A percentile compares a stretch with the other conserved stretches of the same genome.
These are phyloP conservation scores for Aechmea fasciata DNA, from an alignment of 176 grass and related monocot species.

Conservation along the genomic window DNA sequence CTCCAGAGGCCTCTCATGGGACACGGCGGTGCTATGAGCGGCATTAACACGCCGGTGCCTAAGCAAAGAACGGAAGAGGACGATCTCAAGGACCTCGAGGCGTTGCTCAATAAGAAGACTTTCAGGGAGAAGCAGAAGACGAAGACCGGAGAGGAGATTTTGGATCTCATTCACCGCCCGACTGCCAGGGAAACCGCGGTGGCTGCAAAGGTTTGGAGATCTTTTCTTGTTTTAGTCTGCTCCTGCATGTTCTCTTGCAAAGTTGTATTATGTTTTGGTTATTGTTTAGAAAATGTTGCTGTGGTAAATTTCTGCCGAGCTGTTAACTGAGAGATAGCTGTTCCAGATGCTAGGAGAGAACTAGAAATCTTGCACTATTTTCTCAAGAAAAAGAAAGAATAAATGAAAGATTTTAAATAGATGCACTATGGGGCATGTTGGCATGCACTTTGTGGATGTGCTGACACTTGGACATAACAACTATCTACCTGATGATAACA, in stretches of 20 bases:
- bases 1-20: slow-evolving; percentile 56
- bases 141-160: slow-evolving; percentile 94
- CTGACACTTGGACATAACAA: background rate
- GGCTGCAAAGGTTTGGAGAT: slow-evolving; percentile 74
- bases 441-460: background rate
- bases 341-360: background rate
- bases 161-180: slow-evolving; percentile 95
- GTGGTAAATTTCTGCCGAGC: too few species aligned
- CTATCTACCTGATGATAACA: background rate
- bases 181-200: slow-evolving; percentile 92
- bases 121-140: slow-evolving; percentile 87
- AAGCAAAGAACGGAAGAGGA: slow-evolving; percentile 82
- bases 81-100: slow-evolving; percentile 79
- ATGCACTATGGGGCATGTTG: background rate
- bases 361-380: background rate
- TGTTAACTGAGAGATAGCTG: background rate
- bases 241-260: too few species aligned
- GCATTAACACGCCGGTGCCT: slow-evolving; percentile 18
- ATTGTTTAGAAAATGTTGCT: background rate
- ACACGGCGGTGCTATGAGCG: slow-evolving; percentile 29
- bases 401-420: background rate
- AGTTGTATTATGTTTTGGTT: too few species aligned
- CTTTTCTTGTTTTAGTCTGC: slow-evolving; percentile 10
- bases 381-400: background rate
- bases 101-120: slow-evolving; percentile 75